Conservation (phyloP, 1,284 basidiomycete genomes). For the Tylopilus sp. region DNA sequence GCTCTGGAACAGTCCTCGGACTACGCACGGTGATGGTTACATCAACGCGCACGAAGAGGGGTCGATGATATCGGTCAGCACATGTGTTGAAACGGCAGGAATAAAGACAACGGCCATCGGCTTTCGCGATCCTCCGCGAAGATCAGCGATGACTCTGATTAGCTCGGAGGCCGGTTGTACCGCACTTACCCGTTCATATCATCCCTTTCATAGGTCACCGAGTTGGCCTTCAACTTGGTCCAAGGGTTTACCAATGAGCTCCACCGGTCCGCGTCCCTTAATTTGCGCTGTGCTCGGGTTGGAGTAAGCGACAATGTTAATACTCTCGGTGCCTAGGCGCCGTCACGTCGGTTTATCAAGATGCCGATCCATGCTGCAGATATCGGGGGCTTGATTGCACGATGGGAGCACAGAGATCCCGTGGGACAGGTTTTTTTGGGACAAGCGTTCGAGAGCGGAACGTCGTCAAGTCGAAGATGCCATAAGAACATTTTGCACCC, state of each 20-base stretch:
- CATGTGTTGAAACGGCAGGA: too few relatives aligned
- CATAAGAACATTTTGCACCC: not conserved
- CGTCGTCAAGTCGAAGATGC: too few relatives aligned
- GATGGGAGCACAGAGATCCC: not conserved
- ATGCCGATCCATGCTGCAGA: not conserved
- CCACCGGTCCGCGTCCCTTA: not conserved
- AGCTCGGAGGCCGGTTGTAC: too few relatives aligned
- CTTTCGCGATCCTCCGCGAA: too few relatives aligned
- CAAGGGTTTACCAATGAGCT: not conserved
- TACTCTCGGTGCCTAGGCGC: constrained; percentile 8
- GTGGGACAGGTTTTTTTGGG: not conserved
- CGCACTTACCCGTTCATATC: too few relatives aligned
- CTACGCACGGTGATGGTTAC: not conserved
- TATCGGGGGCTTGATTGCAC: not conserved
- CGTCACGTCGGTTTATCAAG: not conserved
- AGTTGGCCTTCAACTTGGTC: not conserved
- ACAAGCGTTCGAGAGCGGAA: not conserved
- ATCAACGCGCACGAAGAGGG: not conserved
- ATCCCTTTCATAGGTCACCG: too few relatives aligned
- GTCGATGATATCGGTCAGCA: too few relatives aligned
- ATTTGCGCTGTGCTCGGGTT: constrained; percentile 1
- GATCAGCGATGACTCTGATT: too few relatives aligned
- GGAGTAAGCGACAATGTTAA: not conserved
- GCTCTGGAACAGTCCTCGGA: too few relatives aligned
- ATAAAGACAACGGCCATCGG: too few relatives aligned